Base-by-base conservation (phyloP, 139 green algal genomes). In the Chlorella sorokiniana region DNA sequence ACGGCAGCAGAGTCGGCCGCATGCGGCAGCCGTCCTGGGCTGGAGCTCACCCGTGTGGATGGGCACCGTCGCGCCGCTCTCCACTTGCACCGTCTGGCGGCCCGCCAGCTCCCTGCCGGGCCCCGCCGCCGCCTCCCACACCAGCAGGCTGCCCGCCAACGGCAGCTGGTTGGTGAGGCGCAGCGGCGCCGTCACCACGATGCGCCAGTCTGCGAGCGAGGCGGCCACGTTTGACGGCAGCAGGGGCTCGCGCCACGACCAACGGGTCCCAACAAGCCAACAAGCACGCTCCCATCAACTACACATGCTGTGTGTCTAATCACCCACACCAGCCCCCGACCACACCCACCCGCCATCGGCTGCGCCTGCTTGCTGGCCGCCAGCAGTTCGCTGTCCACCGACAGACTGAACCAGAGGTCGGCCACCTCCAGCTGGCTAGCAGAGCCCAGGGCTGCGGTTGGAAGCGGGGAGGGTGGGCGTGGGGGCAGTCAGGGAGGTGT, bases 141-240 rank as follows among this genome's bases (percentile, higher is more conserved):
- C 81, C 14, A 88, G 51, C 69, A 90, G 89, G 41, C 81, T 82
- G 69, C 82, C 89, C 0, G 68, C 20, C 18, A 96, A 81, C 29
- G 95, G 95, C 67, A 98, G 88, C 77, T 90, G 84, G 85, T 97
- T 98, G 56, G 89, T 83, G 2, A 98, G 71, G 3, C 87, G 75
- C 56, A 98, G 83, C 4, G 95, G 93, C 6, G 95, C 87, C 0
- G 82, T 81, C 35, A 90, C 86, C 22, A 88, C 82, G 7, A 98
- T 69, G 10, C 84, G 81, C 94, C 93, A 97, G 85, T 98, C 94
- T 79, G 73, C 38, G 3, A 81, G 76, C 41, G 90, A 33, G 1
- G 65, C 8, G 54, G 54, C 8, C 6, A n/a, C 3, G 10, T 11
- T 41, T 18, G 65, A 3, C 16, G 20, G 33, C 37, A 22, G 37